Base-by-base conservation (phyloP, 129 eudicot species). In the Pulicaria dysenterica region DNA sequence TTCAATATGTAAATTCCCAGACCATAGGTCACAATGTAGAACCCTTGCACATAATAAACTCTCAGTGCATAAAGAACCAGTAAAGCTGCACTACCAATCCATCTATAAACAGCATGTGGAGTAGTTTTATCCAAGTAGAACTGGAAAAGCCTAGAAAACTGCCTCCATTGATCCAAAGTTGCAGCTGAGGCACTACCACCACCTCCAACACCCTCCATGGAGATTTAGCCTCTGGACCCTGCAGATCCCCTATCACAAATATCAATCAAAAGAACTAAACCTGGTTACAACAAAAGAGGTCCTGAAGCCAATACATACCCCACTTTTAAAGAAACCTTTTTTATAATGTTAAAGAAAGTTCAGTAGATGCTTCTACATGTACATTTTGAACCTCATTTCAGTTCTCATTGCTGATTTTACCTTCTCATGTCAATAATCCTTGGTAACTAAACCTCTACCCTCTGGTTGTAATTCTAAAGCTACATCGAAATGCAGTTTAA, bases 1-100 rank as follows among this genome's bases (percentile, higher is more conserved):
- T 93, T 93, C 78, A 93, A 78, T 62, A 93, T 74, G 74, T 93
- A 93, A 84, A 93, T 93, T 48, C 90, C 95, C 50, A 93, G 77
- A 15, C 95, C 98, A 79, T 93, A 93, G 65, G 90, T 83, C 40
- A 93, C 82, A 61, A 93, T 72, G 79, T 87, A 93, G 84, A 89
- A 93, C 60, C 98, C 98, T 70, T 83, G 90, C 38, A 89, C 61
- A 34, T 83, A 87, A 76, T 82, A 93, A 70, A 83, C 86, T 46
- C 95, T 81, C 67, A 93, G 48, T 2, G 61, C 89, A 73, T 93
- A 93, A 2, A 89, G 60, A 47, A 72, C 43, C 43, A 86, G 83
- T 43, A 83, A 66, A 70, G 73, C 87, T 44, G 81, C 83, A 6
- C 95, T 89, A 3, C 84, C 98, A 69, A 77, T 70, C 98, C 98